Evolutionary conservation across 2,329 filamentous ascomycete genomes (phyloP).

Genomic region (Macrophomina tecta): DNA sequence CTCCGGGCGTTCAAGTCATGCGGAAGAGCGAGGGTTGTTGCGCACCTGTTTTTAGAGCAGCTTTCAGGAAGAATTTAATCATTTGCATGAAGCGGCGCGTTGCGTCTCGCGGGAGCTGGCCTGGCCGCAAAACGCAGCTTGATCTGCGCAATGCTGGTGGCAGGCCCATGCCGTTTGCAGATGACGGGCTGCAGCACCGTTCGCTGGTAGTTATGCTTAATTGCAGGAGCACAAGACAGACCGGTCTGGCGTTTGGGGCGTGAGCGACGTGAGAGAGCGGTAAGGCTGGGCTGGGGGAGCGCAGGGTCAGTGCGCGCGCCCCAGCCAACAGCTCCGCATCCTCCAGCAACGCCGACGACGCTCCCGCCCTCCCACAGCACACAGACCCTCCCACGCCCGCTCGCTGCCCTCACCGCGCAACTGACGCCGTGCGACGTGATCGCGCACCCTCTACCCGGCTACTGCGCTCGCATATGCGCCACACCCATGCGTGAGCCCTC

Average conservation of each 20-base stretch:
- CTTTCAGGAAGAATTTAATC: neutral
- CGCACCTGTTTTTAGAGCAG: neutral
- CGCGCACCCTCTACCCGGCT: constrained; percentile 22
- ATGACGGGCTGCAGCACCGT: neutral
- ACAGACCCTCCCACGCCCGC: constrained; percentile 24
- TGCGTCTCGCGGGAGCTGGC: no score
- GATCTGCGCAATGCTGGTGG: no score
- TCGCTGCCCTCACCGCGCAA: constrained; percentile 21
- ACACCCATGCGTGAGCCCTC: constrained; percentile 25
- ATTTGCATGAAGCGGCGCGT: neutral
- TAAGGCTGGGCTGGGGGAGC: neutral
- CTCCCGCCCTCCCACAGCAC: constrained; percentile 22
- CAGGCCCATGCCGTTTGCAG: neutral
- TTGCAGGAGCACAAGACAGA: neutral
- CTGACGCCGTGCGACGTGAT: constrained; percentile 25
- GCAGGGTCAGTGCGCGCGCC: neutral
- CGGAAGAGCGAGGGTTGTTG: neutral
- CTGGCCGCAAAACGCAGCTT: no score
- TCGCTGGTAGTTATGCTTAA: constrained; percentile 14
- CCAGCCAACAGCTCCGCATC: constrained; percentile 24
- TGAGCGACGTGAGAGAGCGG: constrained; percentile 9
- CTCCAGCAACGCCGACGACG: constrained; percentile 15
- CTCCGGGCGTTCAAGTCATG: constrained; percentile 3
- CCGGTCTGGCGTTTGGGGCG: neutral
- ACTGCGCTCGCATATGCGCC: constrained; percentile 24